A percentile compares a stretch with the other conserved stretches of the same genome.
Conservation (phyloP, 176 grass and related monocot species). For the Sorghum bicolor region DNA sequence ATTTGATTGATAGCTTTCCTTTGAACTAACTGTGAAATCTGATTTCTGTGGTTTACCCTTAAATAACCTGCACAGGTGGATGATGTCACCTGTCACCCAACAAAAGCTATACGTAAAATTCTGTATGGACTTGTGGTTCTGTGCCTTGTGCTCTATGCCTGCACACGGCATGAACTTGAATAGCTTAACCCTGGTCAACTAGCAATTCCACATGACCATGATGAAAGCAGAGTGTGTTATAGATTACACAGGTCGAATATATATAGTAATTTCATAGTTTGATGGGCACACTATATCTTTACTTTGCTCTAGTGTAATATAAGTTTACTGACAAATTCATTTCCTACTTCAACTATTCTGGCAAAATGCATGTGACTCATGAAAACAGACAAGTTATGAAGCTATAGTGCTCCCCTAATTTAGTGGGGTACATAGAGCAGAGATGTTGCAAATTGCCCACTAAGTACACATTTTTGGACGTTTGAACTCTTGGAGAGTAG, state of each 20-base stretch:
- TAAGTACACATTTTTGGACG: not conserved
- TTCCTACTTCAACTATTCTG: constrained; percentile 22
- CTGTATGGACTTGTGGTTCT: not conserved
- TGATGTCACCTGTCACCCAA: not conserved
- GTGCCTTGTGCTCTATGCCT: not conserved
- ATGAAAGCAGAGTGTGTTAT: not conserved
- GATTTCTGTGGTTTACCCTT: not conserved
- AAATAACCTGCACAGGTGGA: not conserved
- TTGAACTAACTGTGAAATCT: constrained; percentile 9
- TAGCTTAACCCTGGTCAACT: not conserved
- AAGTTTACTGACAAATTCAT: not conserved
- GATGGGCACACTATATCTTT: not conserved
- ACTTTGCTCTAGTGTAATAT: not conserved
- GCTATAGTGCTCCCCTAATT: not conserved
- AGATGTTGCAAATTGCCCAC: not conserved
- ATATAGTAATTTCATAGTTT: not conserved
- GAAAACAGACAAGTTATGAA: constrained; percentile 9
- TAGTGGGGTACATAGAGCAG: not conserved
- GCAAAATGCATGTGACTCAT: not conserved
- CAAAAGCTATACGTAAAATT: not conserved
- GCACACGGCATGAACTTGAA: not conserved
- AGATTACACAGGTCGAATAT: not conserved
- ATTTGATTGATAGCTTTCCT: not conserved
- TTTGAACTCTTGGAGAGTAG: not conserved
- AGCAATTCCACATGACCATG: not conserved